These are phyloP conservation scores for Paramecium bursaria DNA, from an alignment of 73 alveolate genomes.

Conservation along the genomic window DNA sequence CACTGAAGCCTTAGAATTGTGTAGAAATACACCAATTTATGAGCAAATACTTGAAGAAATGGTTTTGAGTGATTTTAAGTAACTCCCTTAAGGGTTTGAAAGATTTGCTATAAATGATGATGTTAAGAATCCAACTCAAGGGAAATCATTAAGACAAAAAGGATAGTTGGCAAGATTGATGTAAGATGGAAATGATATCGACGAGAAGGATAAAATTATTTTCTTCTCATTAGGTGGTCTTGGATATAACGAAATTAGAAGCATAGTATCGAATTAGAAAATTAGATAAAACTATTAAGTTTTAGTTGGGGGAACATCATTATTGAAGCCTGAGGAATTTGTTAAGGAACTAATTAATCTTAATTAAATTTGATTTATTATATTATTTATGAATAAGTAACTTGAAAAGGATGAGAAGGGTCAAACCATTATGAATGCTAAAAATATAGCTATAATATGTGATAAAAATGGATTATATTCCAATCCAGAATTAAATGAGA, in stretches of 20 bases:
- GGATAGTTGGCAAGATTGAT: constrained; percentile 23
- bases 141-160: constrained; percentile 34
- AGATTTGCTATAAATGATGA: constrained; percentile 11
- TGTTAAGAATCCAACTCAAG: neutral
- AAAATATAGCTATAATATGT: constrained; percentile 58
- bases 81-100: constrained; percentile 4
- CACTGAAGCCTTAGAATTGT: constrained; percentile 37
- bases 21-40: constrained; percentile 51
- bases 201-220: constrained; percentile 40
- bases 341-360: too few relatives aligned
- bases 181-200: neutral
- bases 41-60: constrained; percentile 30
- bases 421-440: constrained; percentile 54
- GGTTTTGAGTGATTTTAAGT: neutral
- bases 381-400: constrained; percentile 48
- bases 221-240: constrained; percentile 30
- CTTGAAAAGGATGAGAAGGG: constrained; percentile 65
- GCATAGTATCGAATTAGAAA: neutral
- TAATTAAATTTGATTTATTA: neutral
- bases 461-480: constrained; percentile 62
- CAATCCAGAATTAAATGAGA: constrained; percentile 90
- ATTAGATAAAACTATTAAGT: too few relatives aligned
- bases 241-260: constrained; percentile 47
- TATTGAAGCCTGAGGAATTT: too few relatives aligned
- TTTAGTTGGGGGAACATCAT: too few relatives aligned